These are phyloP conservation scores for Picea sitchensis DNA, from an alignment of 75 land plant species.

Conservation along the genomic window DNA sequence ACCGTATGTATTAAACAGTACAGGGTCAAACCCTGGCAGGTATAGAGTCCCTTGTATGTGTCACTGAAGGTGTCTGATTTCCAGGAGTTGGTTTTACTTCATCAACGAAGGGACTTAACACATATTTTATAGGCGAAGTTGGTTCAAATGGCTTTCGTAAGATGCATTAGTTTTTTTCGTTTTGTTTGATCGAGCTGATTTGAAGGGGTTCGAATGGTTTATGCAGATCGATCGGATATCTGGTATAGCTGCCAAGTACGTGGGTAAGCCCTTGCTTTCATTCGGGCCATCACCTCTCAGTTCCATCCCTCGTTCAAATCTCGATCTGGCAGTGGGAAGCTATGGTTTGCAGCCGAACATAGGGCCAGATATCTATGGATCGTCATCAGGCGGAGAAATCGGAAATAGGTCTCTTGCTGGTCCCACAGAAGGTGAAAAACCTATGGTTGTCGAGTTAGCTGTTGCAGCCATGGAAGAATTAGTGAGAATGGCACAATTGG, in stretches of 20 bases:
- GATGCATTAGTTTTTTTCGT: too few relatives aligned
- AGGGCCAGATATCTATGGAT: constrained; percentile 33
- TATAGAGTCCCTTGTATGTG: too few relatives aligned
- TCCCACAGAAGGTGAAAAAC: constrained; percentile 59
- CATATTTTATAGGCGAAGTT: too few relatives aligned
- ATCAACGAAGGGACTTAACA: too few relatives aligned
- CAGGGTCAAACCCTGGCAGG: too few relatives aligned
- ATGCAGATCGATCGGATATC: constrained; percentile 74
- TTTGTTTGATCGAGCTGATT: too few relatives aligned
- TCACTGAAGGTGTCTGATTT: too few relatives aligned
- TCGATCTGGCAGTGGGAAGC: constrained; percentile 26
- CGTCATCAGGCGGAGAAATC: constrained; percentile 26
- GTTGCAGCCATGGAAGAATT: constrained; percentile 92
- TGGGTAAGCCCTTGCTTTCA: constrained; percentile 56
- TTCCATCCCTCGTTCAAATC: constrained; percentile 20
- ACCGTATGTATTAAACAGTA: neutral
- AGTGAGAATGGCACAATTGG: constrained; percentile 56
- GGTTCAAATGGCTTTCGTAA: too few relatives aligned
- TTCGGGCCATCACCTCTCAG: constrained; percentile 13
- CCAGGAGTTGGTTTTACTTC: too few relatives aligned
- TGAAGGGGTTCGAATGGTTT: too few relatives aligned
- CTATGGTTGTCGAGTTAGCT: constrained; percentile 81
- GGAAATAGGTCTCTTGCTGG: constrained; percentile 27
- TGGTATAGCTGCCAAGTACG: constrained; percentile 76
- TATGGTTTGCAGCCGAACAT: constrained; percentile 9